A percentile compares a stretch with the other conserved stretches of the same genome.
Evolutionary conservation across 495 filamentous ascomycete genomes (phyloP).

Genomic region (Podospora fimiseda): DNA sequence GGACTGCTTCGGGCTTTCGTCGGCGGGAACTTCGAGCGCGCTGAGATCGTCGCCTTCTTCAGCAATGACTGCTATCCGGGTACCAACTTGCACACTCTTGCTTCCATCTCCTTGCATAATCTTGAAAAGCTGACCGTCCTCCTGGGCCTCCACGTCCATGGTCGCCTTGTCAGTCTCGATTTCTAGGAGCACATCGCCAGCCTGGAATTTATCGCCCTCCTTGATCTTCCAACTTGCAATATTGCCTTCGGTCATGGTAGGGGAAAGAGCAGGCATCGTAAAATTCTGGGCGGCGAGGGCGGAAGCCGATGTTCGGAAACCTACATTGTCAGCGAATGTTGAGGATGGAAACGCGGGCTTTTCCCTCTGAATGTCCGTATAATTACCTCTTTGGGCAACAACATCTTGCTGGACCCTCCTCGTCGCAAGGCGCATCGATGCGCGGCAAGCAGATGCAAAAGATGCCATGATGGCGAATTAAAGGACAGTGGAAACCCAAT

Average conservation of each 20-base stretch:
- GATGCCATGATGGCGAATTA: slow-evolving; percentile 41
- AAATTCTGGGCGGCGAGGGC: slow-evolving; percentile 65
- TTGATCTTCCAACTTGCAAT: slow-evolving; percentile 72
- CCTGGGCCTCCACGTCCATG: slow-evolving; percentile 87
- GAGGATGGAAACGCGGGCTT: slow-evolving; percentile 5
- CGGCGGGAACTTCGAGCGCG: slow-evolving; percentile 60
- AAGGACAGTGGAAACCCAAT: slow-evolving; percentile 17
- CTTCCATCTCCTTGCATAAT: slow-evolving; percentile 64
- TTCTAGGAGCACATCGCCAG: slow-evolving; percentile 76
- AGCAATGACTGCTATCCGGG: slow-evolving; percentile 68
- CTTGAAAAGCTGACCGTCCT: slow-evolving; percentile 73
- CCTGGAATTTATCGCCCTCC: slow-evolving; percentile 68
- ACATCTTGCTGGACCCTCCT: slow-evolving; percentile 44
- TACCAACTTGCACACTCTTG: slow-evolving; percentile 65
- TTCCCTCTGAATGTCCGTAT: slow-evolving; percentile 2
- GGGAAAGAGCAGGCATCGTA: slow-evolving; percentile 80
- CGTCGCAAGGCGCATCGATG: slow-evolving; percentile 43
- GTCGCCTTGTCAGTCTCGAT: slow-evolving; percentile 86
- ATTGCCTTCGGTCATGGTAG: slow-evolving; percentile 83
- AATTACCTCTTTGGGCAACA: slow-evolving; percentile 43
- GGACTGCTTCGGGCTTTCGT: slow-evolving; percentile 35
- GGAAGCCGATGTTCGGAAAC: slow-evolving; percentile 54
- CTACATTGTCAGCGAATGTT: slow-evolving; percentile 37
- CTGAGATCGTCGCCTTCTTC: slow-evolving; percentile 68
- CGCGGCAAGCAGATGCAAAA: slow-evolving; percentile 42